Conservation (phyloP, 2,329 filamentous ascomycete species). For the Hypoxylon sp. region DNA sequence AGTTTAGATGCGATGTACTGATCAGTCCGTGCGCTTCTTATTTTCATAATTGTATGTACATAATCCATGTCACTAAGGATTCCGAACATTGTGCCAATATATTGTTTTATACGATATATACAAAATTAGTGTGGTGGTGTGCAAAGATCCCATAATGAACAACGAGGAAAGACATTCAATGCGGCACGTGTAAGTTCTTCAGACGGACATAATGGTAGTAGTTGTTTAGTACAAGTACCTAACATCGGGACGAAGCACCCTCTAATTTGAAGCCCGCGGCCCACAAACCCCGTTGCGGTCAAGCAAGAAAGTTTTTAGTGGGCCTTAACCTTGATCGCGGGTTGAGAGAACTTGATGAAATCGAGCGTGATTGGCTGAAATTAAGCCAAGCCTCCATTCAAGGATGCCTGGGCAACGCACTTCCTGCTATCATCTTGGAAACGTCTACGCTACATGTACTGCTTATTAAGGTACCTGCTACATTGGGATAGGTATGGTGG, state of each 20-base stretch:
- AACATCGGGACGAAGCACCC: constrained; percentile 17
- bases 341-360: constrained; percentile 30
- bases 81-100: constrained; percentile 13
- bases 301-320: constrained; percentile 28
- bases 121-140: background rate
- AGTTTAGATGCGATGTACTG: constrained; percentile 23
- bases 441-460: constrained; percentile 6
- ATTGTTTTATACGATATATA: background rate
- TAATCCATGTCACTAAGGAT: background rate
- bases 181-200: constrained; percentile 7
- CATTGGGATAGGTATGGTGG: constrained; percentile 12
- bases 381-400: constrained; percentile 28
- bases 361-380: constrained; percentile 22
- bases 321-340: constrained; percentile 31
- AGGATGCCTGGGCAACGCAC: constrained; percentile 19
- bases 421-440: constrained; percentile 29
- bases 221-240: background rate
- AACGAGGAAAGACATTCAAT: background rate
- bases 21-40: constrained; percentile 13
- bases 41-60: background rate
- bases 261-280: constrained; percentile 30
- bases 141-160: background rate
- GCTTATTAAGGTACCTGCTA: constrained; percentile 23
- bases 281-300: constrained; percentile 21
- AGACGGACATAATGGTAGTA: no score